Conservation (phyloP, 1,284 basidiomycete genomes). For the Baeospora myosura region DNA sequence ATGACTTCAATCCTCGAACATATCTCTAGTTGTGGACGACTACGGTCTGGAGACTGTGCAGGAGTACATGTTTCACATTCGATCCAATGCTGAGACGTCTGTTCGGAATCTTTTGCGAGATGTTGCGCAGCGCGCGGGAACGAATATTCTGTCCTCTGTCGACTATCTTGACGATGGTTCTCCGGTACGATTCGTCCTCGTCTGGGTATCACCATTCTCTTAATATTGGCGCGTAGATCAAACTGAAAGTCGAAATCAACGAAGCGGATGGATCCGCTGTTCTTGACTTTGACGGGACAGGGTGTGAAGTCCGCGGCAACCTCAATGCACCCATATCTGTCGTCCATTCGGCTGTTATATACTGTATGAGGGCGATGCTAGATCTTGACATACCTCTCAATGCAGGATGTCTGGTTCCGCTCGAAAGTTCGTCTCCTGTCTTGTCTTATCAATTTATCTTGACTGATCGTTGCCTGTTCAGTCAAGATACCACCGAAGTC, state of each 20-base stretch:
- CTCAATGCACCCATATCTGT: constrained; percentile 87
- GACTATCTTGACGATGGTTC: constrained; percentile 89
- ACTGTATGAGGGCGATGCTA: constrained; percentile 91
- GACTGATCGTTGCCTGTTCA: constrained; percentile 25
- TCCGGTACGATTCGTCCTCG: constrained; percentile 40
- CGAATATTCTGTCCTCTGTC: constrained; percentile 59
- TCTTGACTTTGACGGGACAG: constrained; percentile 89
- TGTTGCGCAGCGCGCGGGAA: constrained; percentile 64
- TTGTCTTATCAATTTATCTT: neutral
- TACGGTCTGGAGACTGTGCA: constrained; percentile 86
- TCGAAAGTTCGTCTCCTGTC: constrained; percentile 47
- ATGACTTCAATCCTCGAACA: constrained; percentile 9
- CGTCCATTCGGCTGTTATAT: constrained; percentile 89
- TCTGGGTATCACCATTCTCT: neutral
- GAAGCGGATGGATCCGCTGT: constrained; percentile 71
- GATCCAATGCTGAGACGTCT: constrained; percentile 83
- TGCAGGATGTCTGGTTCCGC: constrained; percentile 82
- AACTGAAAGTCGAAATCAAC: constrained; percentile 77
- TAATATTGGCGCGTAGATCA: constrained; percentile 45
- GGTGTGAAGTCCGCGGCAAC: constrained; percentile 85
- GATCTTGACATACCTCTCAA: constrained; percentile 91
- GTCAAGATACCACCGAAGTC: constrained; percentile 80
- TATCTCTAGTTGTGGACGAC: constrained; percentile 66
- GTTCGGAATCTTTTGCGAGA: constrained; percentile 79
- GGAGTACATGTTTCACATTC: constrained; percentile 88